Percentiles rank a stretch among this genome's conserved stretches.
Conservation (phyloP, 1,284 basidiomycete species). For the Puccinia polysora region DNA sequence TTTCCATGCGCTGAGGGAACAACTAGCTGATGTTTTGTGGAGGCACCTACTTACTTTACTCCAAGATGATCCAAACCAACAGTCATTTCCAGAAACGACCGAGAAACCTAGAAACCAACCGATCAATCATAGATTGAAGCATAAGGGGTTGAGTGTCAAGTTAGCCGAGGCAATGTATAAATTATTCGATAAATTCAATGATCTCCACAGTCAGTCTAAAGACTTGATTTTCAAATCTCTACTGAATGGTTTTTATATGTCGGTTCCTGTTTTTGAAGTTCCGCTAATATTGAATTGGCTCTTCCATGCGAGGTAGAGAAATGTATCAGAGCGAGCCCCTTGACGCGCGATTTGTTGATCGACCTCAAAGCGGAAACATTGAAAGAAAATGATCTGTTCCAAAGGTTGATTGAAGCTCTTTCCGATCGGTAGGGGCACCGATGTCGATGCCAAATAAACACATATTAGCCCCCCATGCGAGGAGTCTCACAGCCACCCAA, state of each 20-base stretch:
- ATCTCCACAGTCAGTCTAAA: background rate
- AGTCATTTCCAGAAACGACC: background rate
- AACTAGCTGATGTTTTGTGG: slow-evolving; percentile 14
- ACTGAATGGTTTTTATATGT: too few species aligned
- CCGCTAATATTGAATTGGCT: background rate
- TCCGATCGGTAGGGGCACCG: too few species aligned
- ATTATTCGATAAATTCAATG: background rate
- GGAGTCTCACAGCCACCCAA: too few species aligned
- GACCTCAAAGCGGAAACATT: slow-evolving; percentile 3
- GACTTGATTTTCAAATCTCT: too few species aligned
- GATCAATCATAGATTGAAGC: background rate
- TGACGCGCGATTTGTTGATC: background rate
- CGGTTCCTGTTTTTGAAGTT: background rate
- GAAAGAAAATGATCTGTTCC: background rate
- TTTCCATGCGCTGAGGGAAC: background rate
- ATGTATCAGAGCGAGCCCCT: background rate
- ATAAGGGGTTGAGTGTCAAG: background rate
- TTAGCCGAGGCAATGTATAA: background rate
- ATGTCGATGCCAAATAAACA: too few species aligned
- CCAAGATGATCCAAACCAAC: background rate
- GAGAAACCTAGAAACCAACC: background rate
- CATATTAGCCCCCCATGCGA: too few species aligned
- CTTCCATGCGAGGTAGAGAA: slow-evolving; percentile 1
- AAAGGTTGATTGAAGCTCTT: background rate
- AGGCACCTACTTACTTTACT: background rate